Evolutionary conservation across 1,284 basidiomycete genomes (phyloP).

Genomic region (Papiliotrema laurentii): DNA sequence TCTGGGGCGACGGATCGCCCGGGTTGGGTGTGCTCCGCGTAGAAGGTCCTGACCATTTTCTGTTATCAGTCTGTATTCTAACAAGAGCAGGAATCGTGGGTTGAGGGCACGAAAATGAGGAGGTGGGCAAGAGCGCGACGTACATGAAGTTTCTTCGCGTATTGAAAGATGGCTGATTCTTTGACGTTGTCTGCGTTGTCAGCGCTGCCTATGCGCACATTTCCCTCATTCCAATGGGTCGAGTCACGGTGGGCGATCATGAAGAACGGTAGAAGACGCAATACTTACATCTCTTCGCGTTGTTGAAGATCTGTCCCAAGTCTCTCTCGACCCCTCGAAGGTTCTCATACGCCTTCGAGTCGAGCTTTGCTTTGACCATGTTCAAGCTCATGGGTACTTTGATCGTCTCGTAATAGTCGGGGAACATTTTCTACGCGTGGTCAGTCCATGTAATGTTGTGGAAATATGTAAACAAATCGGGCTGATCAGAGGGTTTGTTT

Average conservation of each 20-base stretch:
- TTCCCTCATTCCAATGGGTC: too few relatives aligned
- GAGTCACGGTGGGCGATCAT: too few relatives aligned
- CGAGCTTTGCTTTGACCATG: conserved; percentile 34
- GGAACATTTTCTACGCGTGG: conserved; percentile 29
- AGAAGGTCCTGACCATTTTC: conserved; percentile 38
- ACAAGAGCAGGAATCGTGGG: too few relatives aligned
- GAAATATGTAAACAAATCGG: too few relatives aligned
- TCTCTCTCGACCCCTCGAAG: conserved; percentile 35
- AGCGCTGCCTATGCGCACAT: too few relatives aligned
- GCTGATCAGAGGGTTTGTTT: too few relatives aligned
- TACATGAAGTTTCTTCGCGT: conserved; percentile 45
- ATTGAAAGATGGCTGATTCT: conserved; percentile 43
- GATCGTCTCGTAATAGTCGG: conserved; percentile 46
- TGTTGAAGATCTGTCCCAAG: conserved; percentile 42
- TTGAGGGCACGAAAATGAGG: too few relatives aligned
- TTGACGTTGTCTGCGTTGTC: conserved; percentile 43
- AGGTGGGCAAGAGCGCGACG: too few relatives aligned
- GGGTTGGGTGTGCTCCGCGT: conserved; percentile 17
- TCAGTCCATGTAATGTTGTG: conserved; percentile 1
- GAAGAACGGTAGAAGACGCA: too few relatives aligned
- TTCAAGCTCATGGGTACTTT: conserved; percentile 44
- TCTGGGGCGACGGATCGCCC: conserved; percentile 28
- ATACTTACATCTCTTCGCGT: conserved; percentile 43
- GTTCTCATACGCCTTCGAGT: conserved; percentile 23
- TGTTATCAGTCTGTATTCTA: conserved; percentile 7